These are phyloP conservation scores for Boletus patriciae DNA, from an alignment of 768 basidiomycete species.

Conservation along the genomic window DNA sequence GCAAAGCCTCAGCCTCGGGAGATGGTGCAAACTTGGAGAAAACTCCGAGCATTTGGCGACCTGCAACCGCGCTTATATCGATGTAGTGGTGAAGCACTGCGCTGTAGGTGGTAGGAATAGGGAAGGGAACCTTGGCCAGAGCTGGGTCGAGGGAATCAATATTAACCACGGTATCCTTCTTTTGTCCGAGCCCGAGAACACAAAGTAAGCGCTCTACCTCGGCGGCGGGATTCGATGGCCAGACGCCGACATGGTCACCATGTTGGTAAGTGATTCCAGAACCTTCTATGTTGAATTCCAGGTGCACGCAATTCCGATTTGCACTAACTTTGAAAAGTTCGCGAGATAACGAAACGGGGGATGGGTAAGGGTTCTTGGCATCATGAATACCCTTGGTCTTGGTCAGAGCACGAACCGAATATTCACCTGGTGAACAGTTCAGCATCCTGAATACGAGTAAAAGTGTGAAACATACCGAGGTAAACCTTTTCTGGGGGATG, in stretches of 20 bases:
- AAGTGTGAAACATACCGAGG: constrained; percentile 59
- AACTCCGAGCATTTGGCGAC: constrained; percentile 88
- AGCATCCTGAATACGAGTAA: neutral
- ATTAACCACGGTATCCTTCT: constrained; percentile 79
- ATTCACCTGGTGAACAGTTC: constrained; percentile 61
- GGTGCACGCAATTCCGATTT: constrained; percentile 90
- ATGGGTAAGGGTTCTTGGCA: constrained; percentile 94
- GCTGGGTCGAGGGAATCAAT: constrained; percentile 98
- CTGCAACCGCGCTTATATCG: constrained; percentile 92
- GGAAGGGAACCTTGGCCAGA: constrained; percentile 98
- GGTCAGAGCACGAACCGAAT: constrained; percentile 91
- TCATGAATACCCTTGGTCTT: constrained; percentile 96
- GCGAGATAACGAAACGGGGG: constrained; percentile 71
- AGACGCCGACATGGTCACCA: constrained; percentile 96
- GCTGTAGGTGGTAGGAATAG: constrained; percentile 91
- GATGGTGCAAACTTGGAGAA: constrained; percentile 88
- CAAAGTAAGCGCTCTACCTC: constrained; percentile 90
- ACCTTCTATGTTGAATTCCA: constrained; percentile 91
- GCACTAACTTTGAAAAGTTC: constrained; percentile 79
- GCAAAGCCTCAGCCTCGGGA: constrained; percentile 67
- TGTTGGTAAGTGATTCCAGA: constrained; percentile 99
- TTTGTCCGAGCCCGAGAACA: constrained; percentile 78
- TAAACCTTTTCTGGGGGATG: constrained; percentile 88
- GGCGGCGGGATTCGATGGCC: constrained; percentile 91
- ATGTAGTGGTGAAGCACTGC: constrained; percentile 96